These are phyloP conservation scores for Glycine soja DNA, from an alignment of 306 rosid genomes.

Conservation along the genomic window DNA sequence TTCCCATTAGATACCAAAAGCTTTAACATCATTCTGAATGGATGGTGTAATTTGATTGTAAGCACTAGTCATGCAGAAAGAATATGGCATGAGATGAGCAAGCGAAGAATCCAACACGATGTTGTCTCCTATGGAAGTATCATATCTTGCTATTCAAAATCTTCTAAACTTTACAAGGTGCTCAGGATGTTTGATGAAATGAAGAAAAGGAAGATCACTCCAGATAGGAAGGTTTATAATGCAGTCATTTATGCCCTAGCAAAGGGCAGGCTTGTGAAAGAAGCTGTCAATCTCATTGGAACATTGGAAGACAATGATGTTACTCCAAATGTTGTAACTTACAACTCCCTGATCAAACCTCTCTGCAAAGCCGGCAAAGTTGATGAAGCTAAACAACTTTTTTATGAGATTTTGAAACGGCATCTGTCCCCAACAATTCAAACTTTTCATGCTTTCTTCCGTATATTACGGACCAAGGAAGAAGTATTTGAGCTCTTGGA, in stretches of 20 bases:
- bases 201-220: constrained; percentile 61
- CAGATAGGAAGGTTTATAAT: constrained; percentile 83
- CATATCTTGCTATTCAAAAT: constrained; percentile 83
- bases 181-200: constrained; percentile 68
- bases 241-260: constrained; percentile 81
- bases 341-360: constrained; percentile 82
- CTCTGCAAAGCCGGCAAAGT: constrained; percentile 70
- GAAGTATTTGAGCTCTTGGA: constrained; percentile 71
- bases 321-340: constrained; percentile 71
- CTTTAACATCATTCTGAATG: constrained; percentile 86
- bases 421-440: constrained; percentile 72
- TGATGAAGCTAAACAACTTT: constrained; percentile 66
- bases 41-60: constrained; percentile 83
- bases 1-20: constrained; percentile 77
- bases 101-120: constrained; percentile 69
- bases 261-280: constrained; percentile 63
- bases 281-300: constrained; percentile 67
- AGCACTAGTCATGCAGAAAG: constrained; percentile 72
- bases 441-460: constrained; percentile 87
- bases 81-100: constrained; percentile 84
- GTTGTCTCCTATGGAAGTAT: constrained; percentile 78
- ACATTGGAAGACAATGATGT: constrained; percentile 72
- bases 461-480: constrained; percentile 60
- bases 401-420: constrained; percentile 63
- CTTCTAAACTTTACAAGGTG: constrained; percentile 70